phyloP scores from a whole-genome alignment of 768 basidiomycete genomes.

The Lentinula raphanica region DNA sequence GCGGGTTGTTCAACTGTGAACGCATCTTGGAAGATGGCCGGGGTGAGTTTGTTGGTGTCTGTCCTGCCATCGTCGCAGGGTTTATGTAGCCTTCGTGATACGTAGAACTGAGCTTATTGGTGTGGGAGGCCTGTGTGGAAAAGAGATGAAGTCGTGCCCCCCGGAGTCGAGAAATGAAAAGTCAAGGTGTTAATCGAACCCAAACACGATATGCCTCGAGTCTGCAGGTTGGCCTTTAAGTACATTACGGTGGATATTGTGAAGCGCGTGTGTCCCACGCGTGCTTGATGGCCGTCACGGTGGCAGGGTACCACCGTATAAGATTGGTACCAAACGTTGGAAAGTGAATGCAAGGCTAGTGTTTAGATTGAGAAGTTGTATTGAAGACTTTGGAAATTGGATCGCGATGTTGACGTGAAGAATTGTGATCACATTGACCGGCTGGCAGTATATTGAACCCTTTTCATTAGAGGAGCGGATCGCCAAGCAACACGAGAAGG shows the following conservation, averaged over 20 bases:
- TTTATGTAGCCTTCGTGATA: neutral
- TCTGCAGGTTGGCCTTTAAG: neutral
- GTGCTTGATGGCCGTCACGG: neutral
- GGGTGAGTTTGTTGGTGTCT: neutral
- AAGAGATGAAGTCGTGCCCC: neutral
- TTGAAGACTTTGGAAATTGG: neutral
- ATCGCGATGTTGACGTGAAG: too few relatives aligned
- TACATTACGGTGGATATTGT: neutral
- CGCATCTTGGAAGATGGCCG: neutral
- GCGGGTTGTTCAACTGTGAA: neutral
- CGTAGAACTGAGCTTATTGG: neutral
- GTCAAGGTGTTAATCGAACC: neutral
- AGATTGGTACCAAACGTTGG: neutral
- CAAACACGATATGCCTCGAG: neutral
- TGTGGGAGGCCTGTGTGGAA: too few relatives aligned
- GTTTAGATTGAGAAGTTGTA: too few relatives aligned
- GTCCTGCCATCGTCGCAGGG: neutral
- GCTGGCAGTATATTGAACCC: neutral
- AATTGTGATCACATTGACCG: too few relatives aligned
- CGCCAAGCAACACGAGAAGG: neutral
- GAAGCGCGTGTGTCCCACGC: neutral
- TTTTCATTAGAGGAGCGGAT: neutral
- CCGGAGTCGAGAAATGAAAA: neutral
- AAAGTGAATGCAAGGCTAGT: neutral
- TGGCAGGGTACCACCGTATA: neutral